phyloP scores from a whole-genome alignment of 2,329 filamentous ascomycete species.

The Talaromyces sp. region DNA sequence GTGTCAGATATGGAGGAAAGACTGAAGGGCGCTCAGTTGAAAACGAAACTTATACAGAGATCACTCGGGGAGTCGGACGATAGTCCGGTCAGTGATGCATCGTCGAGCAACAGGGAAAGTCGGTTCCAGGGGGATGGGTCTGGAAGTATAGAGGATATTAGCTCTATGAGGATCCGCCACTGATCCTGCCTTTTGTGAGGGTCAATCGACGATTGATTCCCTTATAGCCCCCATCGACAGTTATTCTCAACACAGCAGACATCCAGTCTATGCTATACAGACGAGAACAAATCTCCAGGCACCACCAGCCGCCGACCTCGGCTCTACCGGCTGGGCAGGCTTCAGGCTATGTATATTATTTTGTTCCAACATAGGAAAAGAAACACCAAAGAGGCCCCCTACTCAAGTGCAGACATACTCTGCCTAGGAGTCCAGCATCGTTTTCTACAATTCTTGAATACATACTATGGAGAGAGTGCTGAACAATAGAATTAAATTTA shows the following conservation, averaged over 20 bases:
- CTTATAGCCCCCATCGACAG: neutral
- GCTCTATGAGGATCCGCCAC: conserved; percentile 36
- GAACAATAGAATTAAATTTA: neutral
- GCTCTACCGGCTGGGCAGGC: neutral
- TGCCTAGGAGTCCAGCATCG: neutral
- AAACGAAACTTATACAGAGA: conserved; percentile 78
- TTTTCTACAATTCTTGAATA: neutral
- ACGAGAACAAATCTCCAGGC: neutral
- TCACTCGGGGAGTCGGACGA: conserved; percentile 51
- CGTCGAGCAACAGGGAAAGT: conserved; percentile 24
- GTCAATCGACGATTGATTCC: neutral
- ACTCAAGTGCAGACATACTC: neutral
- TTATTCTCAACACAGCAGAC: neutral
- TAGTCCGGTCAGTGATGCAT: conserved; percentile 18
- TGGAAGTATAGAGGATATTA: conserved; percentile 47
- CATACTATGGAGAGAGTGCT: neutral
- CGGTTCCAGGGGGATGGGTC: conserved; percentile 29
- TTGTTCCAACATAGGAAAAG: neutral
- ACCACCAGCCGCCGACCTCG: neutral
- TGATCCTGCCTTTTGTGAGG: conserved; percentile 16
- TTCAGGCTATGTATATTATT: neutral
- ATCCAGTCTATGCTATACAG: neutral
- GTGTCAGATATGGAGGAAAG: conserved; percentile 91
- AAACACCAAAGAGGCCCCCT: neutral
- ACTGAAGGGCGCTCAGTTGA: conserved; percentile 75